Conservation (phyloP, 306 rosid genomes). For the Sesbania bispinosa region DNA sequence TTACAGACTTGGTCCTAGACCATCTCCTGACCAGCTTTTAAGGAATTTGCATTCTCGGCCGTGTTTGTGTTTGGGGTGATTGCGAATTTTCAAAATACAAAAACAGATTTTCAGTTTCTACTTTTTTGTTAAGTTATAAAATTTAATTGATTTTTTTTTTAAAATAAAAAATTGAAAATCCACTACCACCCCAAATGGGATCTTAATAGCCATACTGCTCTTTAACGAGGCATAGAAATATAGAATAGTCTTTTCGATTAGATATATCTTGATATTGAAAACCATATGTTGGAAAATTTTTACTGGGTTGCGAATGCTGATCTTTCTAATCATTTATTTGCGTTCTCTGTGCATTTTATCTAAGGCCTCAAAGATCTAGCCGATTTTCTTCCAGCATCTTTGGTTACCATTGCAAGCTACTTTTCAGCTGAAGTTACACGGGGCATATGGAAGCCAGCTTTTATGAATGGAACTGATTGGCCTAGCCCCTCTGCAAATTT, state of each 20-base stretch:
- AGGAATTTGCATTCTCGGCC: background rate
- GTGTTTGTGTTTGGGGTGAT: too few species aligned
- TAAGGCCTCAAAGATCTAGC: conserved; percentile 93
- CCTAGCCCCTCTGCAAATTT: conserved; percentile 98
- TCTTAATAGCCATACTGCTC: background rate
- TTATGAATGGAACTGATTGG: conserved; percentile 97
- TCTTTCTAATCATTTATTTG: conserved; percentile 9
- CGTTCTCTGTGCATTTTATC: conserved; percentile 20
- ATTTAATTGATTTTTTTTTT: too few species aligned
- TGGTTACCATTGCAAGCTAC: conserved; percentile 84
- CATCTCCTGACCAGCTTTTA: background rate
- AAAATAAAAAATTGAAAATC: too few species aligned
- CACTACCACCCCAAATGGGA: too few species aligned
- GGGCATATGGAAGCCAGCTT: conserved; percentile 95
- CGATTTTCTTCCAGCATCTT: conserved; percentile 86
- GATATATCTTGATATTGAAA: background rate
- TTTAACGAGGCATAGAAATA: background rate
- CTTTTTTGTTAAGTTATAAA: too few species aligned
- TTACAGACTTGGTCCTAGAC: background rate
- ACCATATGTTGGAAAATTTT: background rate
- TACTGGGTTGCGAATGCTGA: background rate
- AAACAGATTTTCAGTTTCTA: too few species aligned
- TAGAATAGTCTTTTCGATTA: background rate
- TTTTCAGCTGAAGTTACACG: conserved; percentile 93
- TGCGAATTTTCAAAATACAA: too few species aligned